Conservation (phyloP, 176 grass and related monocot species). For the Rhynchospora tenuis region DNA sequence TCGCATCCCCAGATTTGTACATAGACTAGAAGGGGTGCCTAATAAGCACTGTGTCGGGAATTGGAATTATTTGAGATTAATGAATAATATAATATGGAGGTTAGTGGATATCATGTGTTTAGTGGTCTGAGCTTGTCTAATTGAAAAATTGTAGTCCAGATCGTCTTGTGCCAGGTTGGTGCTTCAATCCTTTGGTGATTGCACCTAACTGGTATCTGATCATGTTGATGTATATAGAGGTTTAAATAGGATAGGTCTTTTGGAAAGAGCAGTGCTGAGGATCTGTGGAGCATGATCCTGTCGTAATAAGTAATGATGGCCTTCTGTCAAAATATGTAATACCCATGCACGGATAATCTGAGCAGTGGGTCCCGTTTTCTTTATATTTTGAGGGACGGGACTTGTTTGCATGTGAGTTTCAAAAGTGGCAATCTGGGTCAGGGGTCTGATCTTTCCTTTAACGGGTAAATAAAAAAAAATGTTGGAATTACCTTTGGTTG, state of each 20-base stretch:
- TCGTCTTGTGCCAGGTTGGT: background rate
- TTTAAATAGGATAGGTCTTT: background rate
- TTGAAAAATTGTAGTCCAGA: background rate
- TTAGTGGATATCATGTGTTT: slow-evolving; percentile 3
- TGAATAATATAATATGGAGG: slow-evolving; percentile 20
- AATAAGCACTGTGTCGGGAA: slow-evolving; percentile 8
- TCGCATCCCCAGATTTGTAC: slow-evolving; percentile 17
- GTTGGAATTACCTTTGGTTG: too few relatives aligned
- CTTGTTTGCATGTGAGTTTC: too few relatives aligned
- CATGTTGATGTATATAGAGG: background rate
- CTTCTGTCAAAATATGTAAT: too few relatives aligned
- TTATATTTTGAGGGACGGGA: too few relatives aligned
- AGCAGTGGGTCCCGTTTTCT: too few relatives aligned
- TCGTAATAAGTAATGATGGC: too few relatives aligned
- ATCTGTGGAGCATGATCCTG: too few relatives aligned
- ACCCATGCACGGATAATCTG: too few relatives aligned
- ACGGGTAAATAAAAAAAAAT: too few relatives aligned
- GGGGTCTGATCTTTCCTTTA: too few relatives aligned
- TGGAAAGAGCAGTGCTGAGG: background rate
- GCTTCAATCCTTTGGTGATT: too few relatives aligned
- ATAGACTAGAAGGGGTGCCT: slow-evolving; percentile 18
- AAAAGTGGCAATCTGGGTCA: too few relatives aligned
- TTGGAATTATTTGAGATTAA: slow-evolving; percentile 24
- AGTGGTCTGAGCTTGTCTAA: background rate
- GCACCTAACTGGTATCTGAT: background rate